Base-by-base conservation (phyloP, 2,329 filamentous ascomycete genomes). In the Hypomyces perniciosus region DNA sequence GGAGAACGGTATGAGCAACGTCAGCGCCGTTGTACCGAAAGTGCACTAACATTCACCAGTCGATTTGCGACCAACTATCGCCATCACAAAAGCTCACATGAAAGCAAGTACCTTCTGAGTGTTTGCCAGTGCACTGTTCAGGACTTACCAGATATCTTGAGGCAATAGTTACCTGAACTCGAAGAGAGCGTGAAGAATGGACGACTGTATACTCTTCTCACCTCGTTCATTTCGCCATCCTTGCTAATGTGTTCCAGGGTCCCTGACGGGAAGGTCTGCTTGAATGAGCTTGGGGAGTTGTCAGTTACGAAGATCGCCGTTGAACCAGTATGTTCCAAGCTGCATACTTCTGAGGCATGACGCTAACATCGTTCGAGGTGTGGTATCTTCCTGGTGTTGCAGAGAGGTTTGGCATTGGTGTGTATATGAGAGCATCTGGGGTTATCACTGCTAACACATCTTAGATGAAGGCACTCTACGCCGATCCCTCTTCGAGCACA, bases 301-400 rank as follows among this genome's bases (percentile, higher is more conserved):
- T 87, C 87, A 31, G 93, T 97, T 5, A 97, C 93, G 44, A 99
- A 99, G 67, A 89, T 97, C 57, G 93, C 93, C 4, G 93, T 96
- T 20, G 93, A 99, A 68, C 93, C 93, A 27, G 92, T 89, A 57
- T 74, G 81, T 72, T 30, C 1, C 42, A 26, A 13, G n/a, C 34
- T 34, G 9, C 7, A 4, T 8, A 5, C n/a, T 12, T 10, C 2
- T 3, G 4, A 4, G 6, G 5, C 2, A n/a, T 34, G 8, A 10
- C 27, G 27, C 43, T 53, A 35, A 53, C 29, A 5, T 33, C 8
- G 4, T 9, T 38, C 38, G 54, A 77, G 74, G 75, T 88, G 10
- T 92, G 88, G 88, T 92, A 90, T 71, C 74, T 92, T 8, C 88
- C 88, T 1, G 88, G 88, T 2, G 87, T 97, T 29, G 93, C 93